These are phyloP conservation scores for Ceratocystis variospora DNA, from an alignment of 2,329 filamentous ascomycete genomes.

Conservation along the genomic window DNA sequence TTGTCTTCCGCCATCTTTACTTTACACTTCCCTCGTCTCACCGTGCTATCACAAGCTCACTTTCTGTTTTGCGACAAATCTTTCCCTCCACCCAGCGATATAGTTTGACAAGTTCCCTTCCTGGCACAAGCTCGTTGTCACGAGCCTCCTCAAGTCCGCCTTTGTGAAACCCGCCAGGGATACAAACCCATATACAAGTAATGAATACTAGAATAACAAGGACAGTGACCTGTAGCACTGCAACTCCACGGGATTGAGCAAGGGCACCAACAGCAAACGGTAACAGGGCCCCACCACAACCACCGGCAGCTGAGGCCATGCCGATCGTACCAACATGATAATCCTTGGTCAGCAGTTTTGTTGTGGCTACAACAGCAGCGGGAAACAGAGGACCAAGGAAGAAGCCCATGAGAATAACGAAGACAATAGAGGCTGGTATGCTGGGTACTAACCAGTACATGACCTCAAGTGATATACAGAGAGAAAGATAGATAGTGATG, in stretches of 20 bases:
- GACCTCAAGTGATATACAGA: constrained; percentile 51
- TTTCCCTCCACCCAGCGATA: constrained; percentile 4
- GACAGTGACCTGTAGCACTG: constrained; percentile 43
- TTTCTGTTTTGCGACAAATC: not conserved
- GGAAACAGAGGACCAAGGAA: constrained; percentile 71
- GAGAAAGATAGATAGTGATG: constrained; percentile 47
- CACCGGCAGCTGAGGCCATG: constrained; percentile 66
- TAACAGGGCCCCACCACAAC: constrained; percentile 54
- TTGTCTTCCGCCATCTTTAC: not conserved
- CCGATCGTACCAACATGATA: constrained; percentile 70
- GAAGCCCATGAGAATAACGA: constrained; percentile 60
- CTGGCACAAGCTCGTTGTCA: constrained; percentile 23
- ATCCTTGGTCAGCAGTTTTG: constrained; percentile 57
- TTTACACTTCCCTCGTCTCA: not conserved
- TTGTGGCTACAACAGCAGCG: constrained; percentile 56
- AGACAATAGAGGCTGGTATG: constrained; percentile 59
- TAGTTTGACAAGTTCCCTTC: constrained; percentile 3
- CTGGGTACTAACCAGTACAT: constrained; percentile 71
- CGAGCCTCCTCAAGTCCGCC: constrained; percentile 32
- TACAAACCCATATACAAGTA: constrained; percentile 32
- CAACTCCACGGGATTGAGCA: constrained; percentile 42
- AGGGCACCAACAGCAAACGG: constrained; percentile 56
- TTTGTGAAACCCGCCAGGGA: constrained; percentile 29
- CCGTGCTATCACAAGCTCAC: not conserved
- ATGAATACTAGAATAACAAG: constrained; percentile 36